phyloP scores from a whole-genome alignment of 78 protist genomes.

The Emiliania huxleyi region DNA sequence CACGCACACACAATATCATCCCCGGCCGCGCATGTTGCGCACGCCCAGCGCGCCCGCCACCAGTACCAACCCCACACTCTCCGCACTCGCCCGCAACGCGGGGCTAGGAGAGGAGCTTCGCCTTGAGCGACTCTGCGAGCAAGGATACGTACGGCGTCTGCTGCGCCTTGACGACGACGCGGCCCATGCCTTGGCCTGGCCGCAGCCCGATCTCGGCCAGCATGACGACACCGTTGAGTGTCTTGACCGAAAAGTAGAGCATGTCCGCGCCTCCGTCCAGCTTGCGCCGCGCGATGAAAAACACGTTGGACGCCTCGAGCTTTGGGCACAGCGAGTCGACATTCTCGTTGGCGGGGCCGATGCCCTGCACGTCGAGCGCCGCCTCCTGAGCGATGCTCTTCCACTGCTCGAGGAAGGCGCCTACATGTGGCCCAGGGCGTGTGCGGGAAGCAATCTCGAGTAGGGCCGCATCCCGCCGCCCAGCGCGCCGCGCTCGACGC shows the following conservation, averaged over 20 bases:
- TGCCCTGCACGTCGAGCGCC: neutral
- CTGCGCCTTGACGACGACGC: neutral
- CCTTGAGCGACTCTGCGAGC: neutral
- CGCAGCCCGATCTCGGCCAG: slow-evolving; percentile 20
- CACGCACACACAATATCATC: too few relatives aligned
- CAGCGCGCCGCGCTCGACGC: neutral
- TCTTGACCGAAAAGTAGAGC: slow-evolving; percentile 30
- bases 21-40: too few relatives aligned
- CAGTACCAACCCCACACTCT: too few relatives aligned
- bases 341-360: neutral
- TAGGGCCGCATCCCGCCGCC: too few relatives aligned
- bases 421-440: too few relatives aligned
- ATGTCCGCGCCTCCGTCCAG: neutral
- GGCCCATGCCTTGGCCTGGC: neutral
- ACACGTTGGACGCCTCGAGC: slow-evolving; percentile 1
- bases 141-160: neutral
- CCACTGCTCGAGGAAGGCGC: slow-evolving; percentile 19
- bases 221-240: neutral
- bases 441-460: too few relatives aligned
- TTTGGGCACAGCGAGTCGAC: neutral
- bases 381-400: neutral
- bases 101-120: neutral
- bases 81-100: too few relatives aligned
- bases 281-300: slow-evolving; percentile 9
- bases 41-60: too few relatives aligned